phyloP scores from a whole-genome alignment of 306 rosid species.

The Cicer chorassanicum region DNA sequence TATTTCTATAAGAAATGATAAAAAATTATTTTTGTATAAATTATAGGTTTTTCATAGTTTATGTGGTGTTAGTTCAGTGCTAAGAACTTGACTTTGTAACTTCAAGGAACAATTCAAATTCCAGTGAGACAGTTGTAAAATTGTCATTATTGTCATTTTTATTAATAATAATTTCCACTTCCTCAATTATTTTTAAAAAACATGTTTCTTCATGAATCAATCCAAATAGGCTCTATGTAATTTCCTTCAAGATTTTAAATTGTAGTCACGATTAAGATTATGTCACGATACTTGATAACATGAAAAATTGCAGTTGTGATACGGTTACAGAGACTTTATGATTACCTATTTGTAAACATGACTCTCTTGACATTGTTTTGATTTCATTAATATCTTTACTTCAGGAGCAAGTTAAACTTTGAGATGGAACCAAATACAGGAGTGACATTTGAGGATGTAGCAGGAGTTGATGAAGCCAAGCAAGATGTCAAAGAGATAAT shows the following conservation, averaged over 20 bases:
- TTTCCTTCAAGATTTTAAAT: not conserved
- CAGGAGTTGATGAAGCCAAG: conserved; percentile 90
- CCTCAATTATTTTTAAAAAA: too few relatives aligned
- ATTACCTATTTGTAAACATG: not conserved
- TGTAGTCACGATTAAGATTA: not conserved
- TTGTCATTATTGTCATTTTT: too few relatives aligned
- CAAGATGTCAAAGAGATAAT: conserved; percentile 85
- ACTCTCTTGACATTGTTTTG: conserved; percentile 21
- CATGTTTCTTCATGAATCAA: too few relatives aligned
- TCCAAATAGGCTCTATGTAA: not conserved
- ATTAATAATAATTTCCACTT: too few relatives aligned
- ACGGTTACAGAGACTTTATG: not conserved
- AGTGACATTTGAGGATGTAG: conserved; percentile 79
- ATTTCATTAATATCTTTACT: not conserved
- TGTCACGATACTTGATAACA: not conserved
- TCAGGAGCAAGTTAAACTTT: conserved; percentile 78
- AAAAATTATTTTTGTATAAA: too few relatives aligned
- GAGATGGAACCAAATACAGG: conserved; percentile 89
- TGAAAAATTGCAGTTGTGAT: not conserved
- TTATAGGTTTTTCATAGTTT: too few relatives aligned
- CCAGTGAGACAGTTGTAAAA: too few relatives aligned
- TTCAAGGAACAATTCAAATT: too few relatives aligned
- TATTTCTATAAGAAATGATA: too few relatives aligned
- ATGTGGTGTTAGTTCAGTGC: too few relatives aligned
- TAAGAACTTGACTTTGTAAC: too few relatives aligned